Conservation (phyloP, 495 filamentous ascomycete species). For the Aspergillus ostianus region DNA sequence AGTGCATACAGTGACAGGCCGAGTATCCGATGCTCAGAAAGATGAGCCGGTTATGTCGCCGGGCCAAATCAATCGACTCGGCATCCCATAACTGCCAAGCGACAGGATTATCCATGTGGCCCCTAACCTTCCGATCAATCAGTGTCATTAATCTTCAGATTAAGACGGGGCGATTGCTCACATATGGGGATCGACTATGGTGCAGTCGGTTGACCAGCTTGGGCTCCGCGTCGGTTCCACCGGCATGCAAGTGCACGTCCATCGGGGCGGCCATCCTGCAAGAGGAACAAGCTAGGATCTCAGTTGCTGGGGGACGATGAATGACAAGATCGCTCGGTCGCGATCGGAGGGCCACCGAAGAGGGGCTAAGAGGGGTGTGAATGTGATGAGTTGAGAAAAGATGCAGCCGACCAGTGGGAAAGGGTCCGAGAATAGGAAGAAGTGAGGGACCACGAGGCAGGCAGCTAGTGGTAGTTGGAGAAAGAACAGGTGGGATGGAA, state of each 20-base stretch:
- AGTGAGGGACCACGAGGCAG: background rate
- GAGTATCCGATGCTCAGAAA: conserved; percentile 96
- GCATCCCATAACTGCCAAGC: conserved; percentile 90
- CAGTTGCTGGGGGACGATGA: background rate
- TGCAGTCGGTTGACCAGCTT: conserved; percentile 66
- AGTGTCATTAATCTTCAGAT: conserved; percentile 14
- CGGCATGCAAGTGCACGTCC: conserved; percentile 31
- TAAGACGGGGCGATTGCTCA: conserved; percentile 32
- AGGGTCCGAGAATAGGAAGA: background rate
- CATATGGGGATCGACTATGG: conserved; percentile 79
- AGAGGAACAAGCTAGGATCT: background rate
- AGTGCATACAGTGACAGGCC: conserved; percentile 72
- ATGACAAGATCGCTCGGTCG: background rate
- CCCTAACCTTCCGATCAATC: conserved; percentile 56
- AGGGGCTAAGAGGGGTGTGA: background rate
- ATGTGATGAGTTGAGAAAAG: background rate
- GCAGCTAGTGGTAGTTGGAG: background rate
- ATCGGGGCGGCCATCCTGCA: conserved; percentile 22
- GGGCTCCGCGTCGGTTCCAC: conserved; percentile 20
- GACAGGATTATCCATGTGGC: conserved; percentile 80
- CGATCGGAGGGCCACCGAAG: background rate
- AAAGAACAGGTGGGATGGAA: background rate
- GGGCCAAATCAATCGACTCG: conserved; percentile 72
- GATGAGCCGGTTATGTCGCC: conserved; percentile 76
- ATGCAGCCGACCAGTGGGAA: background rate